phyloP scores from a whole-genome alignment of 306 rosid species.

The Inga leiocalycina region DNA sequence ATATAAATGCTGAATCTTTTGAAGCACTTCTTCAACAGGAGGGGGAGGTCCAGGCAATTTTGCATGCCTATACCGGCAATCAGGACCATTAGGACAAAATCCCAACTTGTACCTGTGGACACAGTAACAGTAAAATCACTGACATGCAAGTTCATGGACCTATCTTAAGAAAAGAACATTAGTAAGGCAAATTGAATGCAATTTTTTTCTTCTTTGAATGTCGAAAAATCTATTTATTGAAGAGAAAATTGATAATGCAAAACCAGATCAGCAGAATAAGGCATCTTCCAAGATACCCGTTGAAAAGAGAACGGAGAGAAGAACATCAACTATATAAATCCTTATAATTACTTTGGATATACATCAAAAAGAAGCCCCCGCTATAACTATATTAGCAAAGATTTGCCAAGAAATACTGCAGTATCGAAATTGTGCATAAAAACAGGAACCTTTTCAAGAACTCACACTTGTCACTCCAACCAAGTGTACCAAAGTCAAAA shows the following conservation, averaged over 20 bases:
- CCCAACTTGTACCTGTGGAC: conserved; percentile 94
- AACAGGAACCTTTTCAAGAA: background rate
- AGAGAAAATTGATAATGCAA: conserved; percentile 18
- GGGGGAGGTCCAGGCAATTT: conserved; percentile 97
- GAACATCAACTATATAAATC: conserved; percentile 30
- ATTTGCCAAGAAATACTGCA: conserved; percentile 11
- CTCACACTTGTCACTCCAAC: background rate
- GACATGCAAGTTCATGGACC: background rate
- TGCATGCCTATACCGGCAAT: conserved; percentile 97
- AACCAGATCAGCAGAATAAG: conserved; percentile 2
- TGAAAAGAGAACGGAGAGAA: conserved; percentile 9
- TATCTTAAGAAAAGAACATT: background rate
- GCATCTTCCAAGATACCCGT: conserved; percentile 21
- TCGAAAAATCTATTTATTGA: background rate
- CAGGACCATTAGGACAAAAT: conserved; percentile 98
- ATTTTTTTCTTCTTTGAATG: background rate
- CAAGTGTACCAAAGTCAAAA: conserved; percentile 17
- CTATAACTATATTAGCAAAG: conserved; percentile 27
- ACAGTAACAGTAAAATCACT: conserved; percentile 28
- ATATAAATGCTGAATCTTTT: conserved; percentile 89
- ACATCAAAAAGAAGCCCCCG: background rate
- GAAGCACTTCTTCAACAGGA: conserved; percentile 94
- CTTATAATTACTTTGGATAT: conserved; percentile 28
- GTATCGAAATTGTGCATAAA: background rate
- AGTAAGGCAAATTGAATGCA: conserved; percentile 11